Evolutionary conservation across 345 rosid genomes (phyloP).

Genomic region (Cochlearia excelsa): DNA sequence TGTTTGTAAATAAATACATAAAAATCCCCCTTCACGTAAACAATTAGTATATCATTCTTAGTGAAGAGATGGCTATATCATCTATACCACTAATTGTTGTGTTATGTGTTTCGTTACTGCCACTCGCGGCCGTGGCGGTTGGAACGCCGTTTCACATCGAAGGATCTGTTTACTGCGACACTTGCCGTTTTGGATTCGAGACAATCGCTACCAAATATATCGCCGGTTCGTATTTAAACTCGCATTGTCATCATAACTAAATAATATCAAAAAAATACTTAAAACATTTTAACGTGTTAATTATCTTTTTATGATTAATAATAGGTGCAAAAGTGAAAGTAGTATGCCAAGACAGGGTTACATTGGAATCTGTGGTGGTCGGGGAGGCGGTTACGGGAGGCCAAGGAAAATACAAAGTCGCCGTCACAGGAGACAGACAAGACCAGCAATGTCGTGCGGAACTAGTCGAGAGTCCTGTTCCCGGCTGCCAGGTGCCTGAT

Average conservation of each 20-base stretch:
- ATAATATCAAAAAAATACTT: too few relatives aligned
- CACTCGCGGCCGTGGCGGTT: conserved; percentile 28
- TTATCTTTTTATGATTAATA: neutral
- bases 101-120: conserved; percentile 22
- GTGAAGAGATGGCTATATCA: conserved; percentile 23
- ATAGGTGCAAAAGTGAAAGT: conserved; percentile 57
- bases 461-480: conserved; percentile 51
- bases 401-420: conserved; percentile 44
- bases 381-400: conserved; percentile 39
- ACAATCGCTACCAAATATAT: conserved; percentile 47
- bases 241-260: too few relatives aligned
- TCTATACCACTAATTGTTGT: conserved; percentile 7
- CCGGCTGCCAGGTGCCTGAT: conserved; percentile 37
- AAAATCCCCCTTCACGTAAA: conserved; percentile 7
- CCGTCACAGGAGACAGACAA: conserved; percentile 49
- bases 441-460: conserved; percentile 51
- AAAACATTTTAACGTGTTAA: too few relatives aligned
- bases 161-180: conserved; percentile 67
- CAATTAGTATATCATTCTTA: neutral
- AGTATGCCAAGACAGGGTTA: conserved; percentile 50
- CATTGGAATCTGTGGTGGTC: conserved; percentile 29
- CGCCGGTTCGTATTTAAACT: conserved; percentile 35
- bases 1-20: neutral
- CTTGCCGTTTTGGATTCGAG: conserved; percentile 67
- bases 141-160: conserved; percentile 44